Conservation (phyloP, 2,329 filamentous ascomycete genomes). For the Sporothrix luriei region DNA sequence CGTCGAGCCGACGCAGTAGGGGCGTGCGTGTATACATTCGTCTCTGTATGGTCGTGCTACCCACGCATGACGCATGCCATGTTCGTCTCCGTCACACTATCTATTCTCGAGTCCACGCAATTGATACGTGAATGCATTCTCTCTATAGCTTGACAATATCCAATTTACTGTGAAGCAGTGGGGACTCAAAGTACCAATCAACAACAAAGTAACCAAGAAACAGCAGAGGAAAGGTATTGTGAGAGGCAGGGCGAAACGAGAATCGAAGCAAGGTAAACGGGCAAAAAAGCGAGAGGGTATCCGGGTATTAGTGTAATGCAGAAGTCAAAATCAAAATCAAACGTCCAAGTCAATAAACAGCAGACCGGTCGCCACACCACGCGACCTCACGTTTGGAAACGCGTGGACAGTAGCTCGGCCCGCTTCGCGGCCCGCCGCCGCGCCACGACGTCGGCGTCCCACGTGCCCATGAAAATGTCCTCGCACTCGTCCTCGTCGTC, state of each 20-base stretch:
- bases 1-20: constrained; percentile 68
- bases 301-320: constrained; percentile 19
- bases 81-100: not conserved
- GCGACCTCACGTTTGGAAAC: not conserved
- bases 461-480: constrained; percentile 64
- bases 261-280: not conserved
- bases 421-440: constrained; percentile 50
- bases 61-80: too few relatives aligned
- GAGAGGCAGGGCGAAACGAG: not conserved
- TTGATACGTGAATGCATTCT: not conserved
- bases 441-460: constrained; percentile 58
- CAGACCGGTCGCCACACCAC: not conserved
- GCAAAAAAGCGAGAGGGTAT: constrained; percentile 7
- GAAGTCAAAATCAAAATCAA: constrained; percentile 10
- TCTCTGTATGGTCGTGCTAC: not conserved
- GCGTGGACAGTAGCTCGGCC: constrained; percentile 22
- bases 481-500: constrained; percentile 69
- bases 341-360: not conserved
- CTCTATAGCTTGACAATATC: not conserved
- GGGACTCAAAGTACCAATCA: too few relatives aligned
- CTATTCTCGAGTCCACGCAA: not conserved
- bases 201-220: not conserved
- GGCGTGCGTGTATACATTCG: not conserved
- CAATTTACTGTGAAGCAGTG: not conserved
- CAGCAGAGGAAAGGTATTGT: not conserved